Evolutionary conservation across 2,329 filamentous ascomycete genomes (phyloP).

Genomic region (Zymoseptoria ardabiliae): DNA sequence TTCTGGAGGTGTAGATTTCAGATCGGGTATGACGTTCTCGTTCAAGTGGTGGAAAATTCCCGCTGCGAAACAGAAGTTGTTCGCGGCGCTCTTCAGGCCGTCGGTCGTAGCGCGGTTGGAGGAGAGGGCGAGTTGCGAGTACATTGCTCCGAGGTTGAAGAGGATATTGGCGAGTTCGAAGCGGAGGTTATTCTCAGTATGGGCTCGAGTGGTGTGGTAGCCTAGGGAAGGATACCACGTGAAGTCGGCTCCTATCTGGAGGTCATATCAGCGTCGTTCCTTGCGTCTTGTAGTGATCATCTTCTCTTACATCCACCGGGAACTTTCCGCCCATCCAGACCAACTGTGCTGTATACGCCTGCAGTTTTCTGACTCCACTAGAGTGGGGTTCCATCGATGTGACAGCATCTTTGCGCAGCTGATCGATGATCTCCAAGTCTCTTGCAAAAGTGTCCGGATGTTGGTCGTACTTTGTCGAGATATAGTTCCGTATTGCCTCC

Average conservation of each 20-base stretch:
- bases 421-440: slow-evolving; percentile 81
- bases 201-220: slow-evolving; percentile 43
- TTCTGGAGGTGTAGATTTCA: slow-evolving; percentile 73
- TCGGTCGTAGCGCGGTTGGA: slow-evolving; percentile 71
- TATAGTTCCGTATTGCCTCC: slow-evolving; percentile 83
- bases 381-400: slow-evolving; percentile 81
- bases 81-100: slow-evolving; percentile 78
- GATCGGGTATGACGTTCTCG: slow-evolving; percentile 67
- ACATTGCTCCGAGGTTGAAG: slow-evolving; percentile 88
- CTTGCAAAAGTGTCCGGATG: slow-evolving; percentile 93
- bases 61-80: slow-evolving; percentile 81
- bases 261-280: slow-evolving; percentile 8
- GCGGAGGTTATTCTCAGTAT: slow-evolving; percentile 54
- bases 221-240: slow-evolving; percentile 92
- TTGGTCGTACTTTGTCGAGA: slow-evolving; percentile 96
- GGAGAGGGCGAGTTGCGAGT: slow-evolving; percentile 81
- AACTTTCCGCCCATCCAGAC: slow-evolving; percentile 94
- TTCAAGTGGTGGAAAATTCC: slow-evolving; percentile 77
- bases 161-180: slow-evolving; percentile 88
- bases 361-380: slow-evolving; percentile 80
- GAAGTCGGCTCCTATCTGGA: slow-evolving; percentile 84
- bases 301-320: slow-evolving; percentile 68
- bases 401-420: slow-evolving; percentile 75
- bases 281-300: background rate
- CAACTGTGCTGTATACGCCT: slow-evolving; percentile 84